phyloP scores from a whole-genome alignment of 73 alveolate genomes.

The Paramecium primaurelia region DNA sequence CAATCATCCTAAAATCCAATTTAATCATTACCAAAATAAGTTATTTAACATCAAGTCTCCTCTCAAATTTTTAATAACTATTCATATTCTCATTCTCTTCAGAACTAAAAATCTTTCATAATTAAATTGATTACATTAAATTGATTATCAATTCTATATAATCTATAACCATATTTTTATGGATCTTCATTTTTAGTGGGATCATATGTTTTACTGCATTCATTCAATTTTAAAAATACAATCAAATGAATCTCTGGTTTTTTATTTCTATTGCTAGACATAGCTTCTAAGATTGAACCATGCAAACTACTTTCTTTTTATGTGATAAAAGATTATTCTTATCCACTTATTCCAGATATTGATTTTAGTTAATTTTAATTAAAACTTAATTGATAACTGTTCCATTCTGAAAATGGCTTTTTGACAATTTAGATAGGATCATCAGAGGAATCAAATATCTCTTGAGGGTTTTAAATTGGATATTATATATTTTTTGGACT shows the following conservation, averaged over 20 bases:
- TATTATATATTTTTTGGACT: neutral
- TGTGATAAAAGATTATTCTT: slow-evolving; percentile 4
- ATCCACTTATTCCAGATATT: slow-evolving; percentile 1
- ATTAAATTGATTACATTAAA: neutral
- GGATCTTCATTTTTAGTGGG: slow-evolving; percentile 42
- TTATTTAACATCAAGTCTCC: neutral
- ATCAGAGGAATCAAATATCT: neutral
- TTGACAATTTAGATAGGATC: slow-evolving; percentile 19
- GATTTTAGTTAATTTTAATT: neutral
- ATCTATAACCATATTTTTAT: neutral
- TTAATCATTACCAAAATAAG: neutral
- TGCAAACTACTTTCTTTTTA: slow-evolving; percentile 13
- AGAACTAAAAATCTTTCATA: neutral
- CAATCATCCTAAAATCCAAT: neutral
- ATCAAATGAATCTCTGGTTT: neutral
- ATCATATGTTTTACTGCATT: neutral
- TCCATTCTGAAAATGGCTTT: slow-evolving; percentile 22
- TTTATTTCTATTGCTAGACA: neutral
- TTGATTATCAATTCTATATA: neutral
- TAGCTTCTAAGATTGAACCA: neutral
- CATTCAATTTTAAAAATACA: neutral
- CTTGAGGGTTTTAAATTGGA: neutral
- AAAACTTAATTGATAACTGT: slow-evolving; percentile 34
- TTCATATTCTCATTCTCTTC: slow-evolving; percentile 6
- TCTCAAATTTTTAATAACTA: neutral